Base-by-base conservation (phyloP, 305 asterid species). In the Plantago lanceolata region DNA sequence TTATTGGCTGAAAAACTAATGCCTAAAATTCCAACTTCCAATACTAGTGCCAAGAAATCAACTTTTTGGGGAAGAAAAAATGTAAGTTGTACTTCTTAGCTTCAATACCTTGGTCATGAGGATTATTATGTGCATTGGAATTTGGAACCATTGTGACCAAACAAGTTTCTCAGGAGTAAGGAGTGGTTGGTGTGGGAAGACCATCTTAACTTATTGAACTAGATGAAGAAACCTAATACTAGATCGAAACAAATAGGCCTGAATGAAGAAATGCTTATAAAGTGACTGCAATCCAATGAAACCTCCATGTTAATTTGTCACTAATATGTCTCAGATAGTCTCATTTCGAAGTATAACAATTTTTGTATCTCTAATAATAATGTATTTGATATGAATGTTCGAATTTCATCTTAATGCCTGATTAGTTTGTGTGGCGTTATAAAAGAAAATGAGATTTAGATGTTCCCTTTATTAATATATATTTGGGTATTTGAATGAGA, bases 41-140 rank as follows among this genome's bases (percentile, higher is more conserved):
- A 74, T 76, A 70, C 51, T 75, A 85, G 71, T 74, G 73, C 71
- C 76, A 87, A 85, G 81, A 86, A 86, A 76, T 82, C 98, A 49
- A 78, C 84, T 54, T 85, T 92, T 72, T 92, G 98, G 97, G 94
- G 95, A 67, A 77, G 88, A 77, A 87, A 79, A 80, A 89, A 63
- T 72, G 98, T 92, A 75, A 87, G 98, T 76, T 70, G 63, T 64
- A 9, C 43, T 65, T 49, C 9, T 6, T 48, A 54, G 45, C 48
- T 57, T 70, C 43, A 33, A 19, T 19, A 52, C n/a, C 15, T 60
- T 40, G 40, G 19, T 5, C 9, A 63, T 49, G 55, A 19, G 68
- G 47, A 73, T 57, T 19, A 14, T 43, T 8, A 19, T 51, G 56
- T 19, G 15, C 28, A 51, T 18, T 51, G 56, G 9, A 48, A n/a